Evolutionary conservation across 2,329 filamentous ascomycete genomes (phyloP).

Genomic region (Colletotrichum sp.): DNA sequence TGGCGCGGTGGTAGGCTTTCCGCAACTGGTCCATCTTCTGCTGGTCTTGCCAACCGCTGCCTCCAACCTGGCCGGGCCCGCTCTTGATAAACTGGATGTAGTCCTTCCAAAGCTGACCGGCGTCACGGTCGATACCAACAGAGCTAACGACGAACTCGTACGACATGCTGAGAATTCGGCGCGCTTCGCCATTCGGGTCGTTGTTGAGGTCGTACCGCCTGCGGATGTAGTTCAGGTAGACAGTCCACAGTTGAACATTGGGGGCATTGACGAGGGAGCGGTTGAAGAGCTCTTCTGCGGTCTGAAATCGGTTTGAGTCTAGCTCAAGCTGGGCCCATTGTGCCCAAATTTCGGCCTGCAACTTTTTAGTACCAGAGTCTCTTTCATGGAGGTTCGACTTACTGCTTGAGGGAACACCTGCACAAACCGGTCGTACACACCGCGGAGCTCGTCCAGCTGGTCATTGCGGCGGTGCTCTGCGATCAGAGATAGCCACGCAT

Average conservation of each 20-base stretch:
- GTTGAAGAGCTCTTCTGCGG: constrained; percentile 83
- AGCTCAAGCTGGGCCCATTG: constrained; percentile 90
- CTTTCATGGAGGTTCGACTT: constrained; percentile 48
- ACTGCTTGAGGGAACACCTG: constrained; percentile 89
- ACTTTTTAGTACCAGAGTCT: constrained; percentile 35
- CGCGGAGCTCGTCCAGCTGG: constrained; percentile 81
- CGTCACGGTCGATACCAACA: constrained; percentile 89
- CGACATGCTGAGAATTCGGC: constrained; percentile 79
- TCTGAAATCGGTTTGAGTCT: constrained; percentile 79
- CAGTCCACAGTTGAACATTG: constrained; percentile 87
- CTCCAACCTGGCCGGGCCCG: constrained; percentile 84
- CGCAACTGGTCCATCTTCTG: constrained; percentile 96
- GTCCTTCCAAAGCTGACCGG: constrained; percentile 89
- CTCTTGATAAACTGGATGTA: constrained; percentile 93
- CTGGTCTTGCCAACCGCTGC: constrained; percentile 91
- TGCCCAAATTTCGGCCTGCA: constrained; percentile 88
- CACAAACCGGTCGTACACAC: constrained; percentile 85
- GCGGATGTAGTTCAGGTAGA: constrained; percentile 94
- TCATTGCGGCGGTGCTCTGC: constrained; percentile 81
- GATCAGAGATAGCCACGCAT: constrained; percentile 90
- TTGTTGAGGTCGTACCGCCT: constrained; percentile 84
- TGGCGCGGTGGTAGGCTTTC: constrained; percentile 90
- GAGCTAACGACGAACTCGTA: constrained; percentile 93
- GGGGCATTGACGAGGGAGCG: constrained; percentile 79
- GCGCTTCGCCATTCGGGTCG: constrained; percentile 77